Evolutionary conservation across 192 early-diverging fungal genomes (phyloP).

Genomic region (Coemansia sp.): DNA sequence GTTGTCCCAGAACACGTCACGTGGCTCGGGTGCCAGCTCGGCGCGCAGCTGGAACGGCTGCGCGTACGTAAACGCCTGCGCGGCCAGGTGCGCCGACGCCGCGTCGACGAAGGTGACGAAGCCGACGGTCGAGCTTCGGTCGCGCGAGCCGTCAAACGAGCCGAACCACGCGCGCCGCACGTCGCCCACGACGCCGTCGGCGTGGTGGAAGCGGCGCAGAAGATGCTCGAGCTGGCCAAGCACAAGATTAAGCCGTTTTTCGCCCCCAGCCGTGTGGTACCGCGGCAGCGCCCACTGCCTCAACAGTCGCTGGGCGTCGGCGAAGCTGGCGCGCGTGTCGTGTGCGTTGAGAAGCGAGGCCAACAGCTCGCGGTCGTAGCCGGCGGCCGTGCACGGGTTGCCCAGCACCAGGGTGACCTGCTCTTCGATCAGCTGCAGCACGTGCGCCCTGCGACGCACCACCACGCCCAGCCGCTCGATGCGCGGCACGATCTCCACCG

Average conservation of each 20-base stretch:
- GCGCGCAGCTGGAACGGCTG: conserved; percentile 49
- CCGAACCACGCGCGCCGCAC: conserved; percentile 47
- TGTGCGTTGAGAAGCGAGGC: conserved; percentile 17
- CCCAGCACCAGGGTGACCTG: conserved; percentile 58
- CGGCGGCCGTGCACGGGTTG: conserved; percentile 63
- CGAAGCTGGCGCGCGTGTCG: neutral
- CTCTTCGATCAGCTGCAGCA: conserved; percentile 57
- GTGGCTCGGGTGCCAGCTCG: conserved; percentile 43
- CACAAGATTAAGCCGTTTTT: conserved; percentile 15
- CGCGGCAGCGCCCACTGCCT: conserved; percentile 30
- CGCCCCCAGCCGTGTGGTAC: conserved; percentile 9
- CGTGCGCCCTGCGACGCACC: conserved; percentile 56
- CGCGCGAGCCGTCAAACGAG: conserved; percentile 29
- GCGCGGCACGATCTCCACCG: conserved; percentile 58
- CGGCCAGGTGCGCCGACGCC: conserved; percentile 37
- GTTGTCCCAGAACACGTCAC: conserved; percentile 51
- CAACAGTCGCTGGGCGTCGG: conserved; percentile 19
- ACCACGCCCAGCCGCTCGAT: conserved; percentile 56
- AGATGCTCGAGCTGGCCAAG: conserved; percentile 56
- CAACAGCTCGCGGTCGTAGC: conserved; percentile 61
- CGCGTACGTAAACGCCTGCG: conserved; percentile 43
- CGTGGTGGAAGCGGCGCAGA: conserved; percentile 56
- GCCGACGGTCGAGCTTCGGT: conserved; percentile 39
- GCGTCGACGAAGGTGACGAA: conserved; percentile 48
- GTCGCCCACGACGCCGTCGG: conserved; percentile 55